Evolutionary conservation across 179 eudicot species (phyloP).

Genomic region (Beta corolliflora): DNA sequence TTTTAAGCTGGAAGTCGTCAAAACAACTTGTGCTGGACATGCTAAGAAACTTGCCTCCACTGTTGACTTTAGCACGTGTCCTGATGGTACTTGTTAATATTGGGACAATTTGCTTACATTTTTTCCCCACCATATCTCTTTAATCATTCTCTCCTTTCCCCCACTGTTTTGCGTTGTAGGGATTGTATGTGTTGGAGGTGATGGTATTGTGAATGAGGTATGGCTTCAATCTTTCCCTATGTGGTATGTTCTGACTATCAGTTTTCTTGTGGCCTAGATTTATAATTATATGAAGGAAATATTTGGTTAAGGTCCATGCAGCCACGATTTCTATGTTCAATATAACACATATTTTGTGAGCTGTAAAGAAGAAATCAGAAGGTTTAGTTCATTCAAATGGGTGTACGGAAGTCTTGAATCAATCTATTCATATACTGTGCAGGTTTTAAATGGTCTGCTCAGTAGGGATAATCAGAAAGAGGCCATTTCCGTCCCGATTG

Average conservation of each 20-base stretch:
- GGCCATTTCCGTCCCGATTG: slow-evolving; percentile 92
- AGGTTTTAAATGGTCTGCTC: slow-evolving; percentile 93
- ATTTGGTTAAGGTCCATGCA: not conserved
- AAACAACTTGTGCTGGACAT: slow-evolving; percentile 95
- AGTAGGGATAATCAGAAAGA: slow-evolving; percentile 85
- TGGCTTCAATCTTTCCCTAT: slow-evolving; percentile 16
- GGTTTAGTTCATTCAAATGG: not conserved
- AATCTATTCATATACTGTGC: slow-evolving; percentile 25
- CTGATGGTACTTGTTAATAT: slow-evolving; percentile 67
- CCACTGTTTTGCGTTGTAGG: slow-evolving; percentile 46
- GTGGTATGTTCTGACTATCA: not conserved
- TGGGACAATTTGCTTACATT: not conserved
- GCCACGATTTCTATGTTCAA: not conserved
- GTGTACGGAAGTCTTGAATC: not conserved
- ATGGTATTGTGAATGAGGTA: slow-evolving; percentile 98
- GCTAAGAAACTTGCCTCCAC: slow-evolving; percentile 85
- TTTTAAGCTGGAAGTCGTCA: slow-evolving; percentile 91
- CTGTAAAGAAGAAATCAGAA: not conserved
- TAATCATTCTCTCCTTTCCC: slow-evolving; percentile 1
- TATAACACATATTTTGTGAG: not conserved
- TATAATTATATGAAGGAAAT: not conserved
- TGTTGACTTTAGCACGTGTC: slow-evolving; percentile 94
- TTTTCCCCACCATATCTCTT: not conserved
- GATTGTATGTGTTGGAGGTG: slow-evolving; percentile 97
- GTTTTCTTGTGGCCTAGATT: not conserved